Conservation (phyloP, 352 stramenopile species). For the Phytopythium delawarense region DNA sequence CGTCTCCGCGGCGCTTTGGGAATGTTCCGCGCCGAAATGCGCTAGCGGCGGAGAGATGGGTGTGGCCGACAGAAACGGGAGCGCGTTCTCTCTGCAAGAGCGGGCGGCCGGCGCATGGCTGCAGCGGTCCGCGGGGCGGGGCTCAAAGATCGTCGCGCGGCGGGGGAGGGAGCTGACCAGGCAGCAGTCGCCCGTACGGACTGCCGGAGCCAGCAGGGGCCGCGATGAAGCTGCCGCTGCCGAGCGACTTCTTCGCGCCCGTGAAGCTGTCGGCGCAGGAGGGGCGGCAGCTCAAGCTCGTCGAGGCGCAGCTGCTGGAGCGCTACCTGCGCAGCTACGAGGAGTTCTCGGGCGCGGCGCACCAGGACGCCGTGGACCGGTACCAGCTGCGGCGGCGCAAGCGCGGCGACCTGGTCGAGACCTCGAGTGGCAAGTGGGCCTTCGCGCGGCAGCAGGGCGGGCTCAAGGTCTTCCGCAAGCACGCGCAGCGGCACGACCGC, state of each 20-base stretch:
- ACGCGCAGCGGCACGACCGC: constrained; percentile 10
- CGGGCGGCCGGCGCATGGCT: neutral
- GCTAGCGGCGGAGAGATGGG: neutral
- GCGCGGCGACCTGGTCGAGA: constrained; percentile 13
- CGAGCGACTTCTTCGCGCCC: constrained; percentile 42
- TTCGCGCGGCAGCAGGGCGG: constrained; percentile 39
- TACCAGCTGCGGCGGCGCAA: constrained; percentile 8
- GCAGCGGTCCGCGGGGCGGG: neutral
- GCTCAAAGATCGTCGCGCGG: neutral
- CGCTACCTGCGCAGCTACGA: constrained; percentile 56
- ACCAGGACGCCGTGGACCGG: constrained; percentile 4
- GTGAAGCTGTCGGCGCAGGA: constrained; percentile 40
- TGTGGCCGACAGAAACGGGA: neutral
- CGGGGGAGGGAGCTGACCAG: neutral
- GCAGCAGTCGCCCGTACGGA: neutral
- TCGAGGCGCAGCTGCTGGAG: constrained; percentile 43
- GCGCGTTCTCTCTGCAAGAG: neutral
- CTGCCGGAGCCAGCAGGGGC: neutral
- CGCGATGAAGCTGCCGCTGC: constrained; percentile 40
- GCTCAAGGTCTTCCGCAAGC: constrained; percentile 46
- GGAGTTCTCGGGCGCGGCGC: constrained; percentile 14
- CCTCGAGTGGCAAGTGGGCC: constrained; percentile 27
- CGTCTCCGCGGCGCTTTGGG: neutral
- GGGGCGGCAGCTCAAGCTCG: constrained; percentile 32
- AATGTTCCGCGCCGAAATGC: constrained; percentile 1